These are phyloP conservation scores for Pseudocercospora pini-densiflorae DNA, from an alignment of 2,329 filamentous ascomycete species.

Conservation along the genomic window DNA sequence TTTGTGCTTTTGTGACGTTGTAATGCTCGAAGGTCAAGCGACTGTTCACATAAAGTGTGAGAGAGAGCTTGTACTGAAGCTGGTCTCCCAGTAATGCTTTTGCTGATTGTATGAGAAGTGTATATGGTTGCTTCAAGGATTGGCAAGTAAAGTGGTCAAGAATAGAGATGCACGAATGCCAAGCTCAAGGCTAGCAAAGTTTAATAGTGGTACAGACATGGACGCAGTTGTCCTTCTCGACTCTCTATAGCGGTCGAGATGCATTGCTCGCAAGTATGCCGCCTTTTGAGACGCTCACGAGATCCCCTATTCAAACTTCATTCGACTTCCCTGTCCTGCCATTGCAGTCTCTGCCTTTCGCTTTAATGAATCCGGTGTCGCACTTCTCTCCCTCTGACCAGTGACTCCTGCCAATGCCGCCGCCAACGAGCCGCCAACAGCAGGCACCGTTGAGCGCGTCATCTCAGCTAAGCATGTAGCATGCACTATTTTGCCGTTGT, in stretches of 20 bases:
- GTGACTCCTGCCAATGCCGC: conserved; percentile 30
- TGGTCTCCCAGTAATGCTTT: no score
- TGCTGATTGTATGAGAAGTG: no score
- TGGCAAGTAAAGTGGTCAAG: not conserved
- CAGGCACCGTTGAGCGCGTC: conserved; percentile 56
- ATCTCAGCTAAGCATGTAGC: conserved; percentile 87
- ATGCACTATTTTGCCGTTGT: conserved; percentile 83
- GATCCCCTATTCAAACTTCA: conserved; percentile 30
- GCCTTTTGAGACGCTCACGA: not conserved
- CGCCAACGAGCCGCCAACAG: conserved; percentile 11
- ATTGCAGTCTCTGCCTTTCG: conserved; percentile 40
- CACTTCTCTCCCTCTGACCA: conserved; percentile 37
- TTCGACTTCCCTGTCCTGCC: conserved; percentile 27
- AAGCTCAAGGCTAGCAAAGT: not conserved
- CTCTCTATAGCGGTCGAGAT: not conserved
- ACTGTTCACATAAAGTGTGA: no score
- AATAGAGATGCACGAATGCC: conserved; percentile 4
- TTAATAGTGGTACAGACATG: not conserved
- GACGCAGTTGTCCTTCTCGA: not conserved
- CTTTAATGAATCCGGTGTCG: conserved; percentile 42
- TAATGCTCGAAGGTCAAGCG: no score
- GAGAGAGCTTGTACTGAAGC: no score
- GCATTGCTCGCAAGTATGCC: not conserved
- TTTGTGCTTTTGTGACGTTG: no score
- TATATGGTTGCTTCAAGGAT: no score